Base-by-base conservation (phyloP, 75 land plant genomes). In the Chamaecyparis obtusa region DNA sequence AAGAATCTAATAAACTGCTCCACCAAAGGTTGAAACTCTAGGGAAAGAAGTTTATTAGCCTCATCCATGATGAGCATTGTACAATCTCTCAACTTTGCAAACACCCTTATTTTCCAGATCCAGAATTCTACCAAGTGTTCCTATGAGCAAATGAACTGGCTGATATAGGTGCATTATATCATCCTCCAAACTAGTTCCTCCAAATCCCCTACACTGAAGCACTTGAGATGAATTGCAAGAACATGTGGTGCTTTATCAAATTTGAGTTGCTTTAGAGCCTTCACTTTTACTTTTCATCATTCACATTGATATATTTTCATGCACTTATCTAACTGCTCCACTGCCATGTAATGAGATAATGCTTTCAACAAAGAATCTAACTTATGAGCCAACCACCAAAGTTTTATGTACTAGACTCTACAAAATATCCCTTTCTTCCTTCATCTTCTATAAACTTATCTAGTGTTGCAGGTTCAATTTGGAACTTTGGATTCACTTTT, bases 361-460 rank as follows among this genome's bases (percentile, higher is more conserved):
- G 99, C 99, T 88, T 95, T 96, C 21, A 85, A 77, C 88, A 98
- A 60, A 16, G 99, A 92, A 84, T 97, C 99, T 55, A 96, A 87
- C 99, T 97, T 33, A 94, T 89, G 33, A 97, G 93, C 17, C 90
- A 90, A 79, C 99, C 99, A 89, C 99, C 99, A 93, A 97, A 97
- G 41, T 96, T 72, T 93, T 97, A 81, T 96, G 94, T 10, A 97
- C 90, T 71, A 97, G 88, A 86, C 95, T 96, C 84, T 92, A n/a
- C n/a, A n/a, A n/a, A n/a, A n/a, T n/a, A n/a, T n/a, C n/a, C n/a
- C n/a, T n/a, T n/a, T n/a, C n/a, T n/a, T n/a, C n/a, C n/a, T n/a
- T n/a, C n/a, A n/a, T n/a, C n/a, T n/a, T n/a, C n/a, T n/a, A n/a
- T n/a, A n/a, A n/a, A n/a, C n/a, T n/a, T n/a, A n/a, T n/a, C n/a